Evolutionary conservation across 2,329 filamentous ascomycete species (phyloP).

Genomic region (Hypomyces rosellus): DNA sequence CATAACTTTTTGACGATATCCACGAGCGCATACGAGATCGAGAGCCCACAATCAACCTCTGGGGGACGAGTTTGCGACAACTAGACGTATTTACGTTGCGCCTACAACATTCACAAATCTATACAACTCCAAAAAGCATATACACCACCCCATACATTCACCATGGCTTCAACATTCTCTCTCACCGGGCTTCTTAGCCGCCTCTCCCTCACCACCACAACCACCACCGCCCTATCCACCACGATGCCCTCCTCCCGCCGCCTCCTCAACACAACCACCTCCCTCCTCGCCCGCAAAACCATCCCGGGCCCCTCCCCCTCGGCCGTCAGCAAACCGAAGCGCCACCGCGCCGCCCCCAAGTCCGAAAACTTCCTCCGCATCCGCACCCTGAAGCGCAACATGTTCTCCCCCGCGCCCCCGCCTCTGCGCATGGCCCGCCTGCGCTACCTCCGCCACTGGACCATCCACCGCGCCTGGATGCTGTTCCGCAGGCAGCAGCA

Average conservation of each 20-base stretch:
- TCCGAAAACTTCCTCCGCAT: constrained; percentile 38
- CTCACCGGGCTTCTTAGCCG: constrained; percentile 26
- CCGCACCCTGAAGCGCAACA: constrained; percentile 39
- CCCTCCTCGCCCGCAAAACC: constrained; percentile 24
- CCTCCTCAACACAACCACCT: constrained; percentile 27
- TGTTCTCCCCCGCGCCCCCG: constrained; percentile 46
- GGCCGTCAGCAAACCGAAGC: constrained; percentile 19
- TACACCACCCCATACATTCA: background rate
- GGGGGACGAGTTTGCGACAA: too few species aligned
- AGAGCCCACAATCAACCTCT: too few species aligned
- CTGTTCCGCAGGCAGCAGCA: constrained; percentile 68
- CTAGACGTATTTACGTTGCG: background rate
- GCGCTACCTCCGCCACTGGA: constrained; percentile 91
- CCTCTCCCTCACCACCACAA: constrained; percentile 12
- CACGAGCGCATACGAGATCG: too few species aligned
- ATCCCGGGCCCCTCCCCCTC: constrained; percentile 20
- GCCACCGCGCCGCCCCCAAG: constrained; percentile 23
- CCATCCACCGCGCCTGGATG: constrained; percentile 93
- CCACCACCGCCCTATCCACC: constrained; percentile 6
- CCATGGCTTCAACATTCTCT: constrained; percentile 24
- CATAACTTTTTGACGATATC: too few species aligned
- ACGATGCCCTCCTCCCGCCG: constrained; percentile 14
- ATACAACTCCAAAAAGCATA: too few species aligned
- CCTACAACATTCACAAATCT: background rate
- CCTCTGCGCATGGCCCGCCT: constrained; percentile 86